Percentiles rank a stretch among this genome's conserved stretches.
Evolutionary conservation across 768 basidiomycete genomes (phyloP).

Genomic region (Auricularia auricula-judae): DNA sequence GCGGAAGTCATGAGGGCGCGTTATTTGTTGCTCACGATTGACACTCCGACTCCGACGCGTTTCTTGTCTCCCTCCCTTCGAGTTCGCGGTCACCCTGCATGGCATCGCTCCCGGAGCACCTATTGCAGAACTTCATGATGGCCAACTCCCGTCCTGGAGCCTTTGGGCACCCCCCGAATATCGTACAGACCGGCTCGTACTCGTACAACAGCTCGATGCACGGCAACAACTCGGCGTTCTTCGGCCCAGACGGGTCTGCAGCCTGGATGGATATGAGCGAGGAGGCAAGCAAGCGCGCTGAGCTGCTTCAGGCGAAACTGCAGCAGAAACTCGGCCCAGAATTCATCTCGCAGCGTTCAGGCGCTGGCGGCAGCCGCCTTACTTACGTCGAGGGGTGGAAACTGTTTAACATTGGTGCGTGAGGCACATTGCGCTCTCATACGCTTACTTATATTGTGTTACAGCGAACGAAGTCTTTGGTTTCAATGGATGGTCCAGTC

Average conservation of each 20-base stretch:
- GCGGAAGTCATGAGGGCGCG: too few relatives aligned
- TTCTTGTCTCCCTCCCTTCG: too few relatives aligned
- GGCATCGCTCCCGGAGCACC: too few relatives aligned
- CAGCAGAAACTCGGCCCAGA: slow-evolving; percentile 89
- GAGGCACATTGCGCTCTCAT: background rate
- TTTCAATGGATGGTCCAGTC: slow-evolving; percentile 88
- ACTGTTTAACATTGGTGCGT: slow-evolving; percentile 64
- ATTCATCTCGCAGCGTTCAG: slow-evolving; percentile 79
- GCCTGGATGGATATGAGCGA: background rate
- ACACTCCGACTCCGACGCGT: too few relatives aligned
- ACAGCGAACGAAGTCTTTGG: slow-evolving; percentile 94
- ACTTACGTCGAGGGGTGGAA: slow-evolving; percentile 98
- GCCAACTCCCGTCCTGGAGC: background rate
- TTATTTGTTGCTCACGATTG: too few relatives aligned
- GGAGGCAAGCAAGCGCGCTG: background rate
- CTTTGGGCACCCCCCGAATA: background rate
- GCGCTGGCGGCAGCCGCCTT: slow-evolving; percentile 76
- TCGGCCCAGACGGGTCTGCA: background rate
- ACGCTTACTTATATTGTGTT: background rate
- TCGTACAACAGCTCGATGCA: background rate
- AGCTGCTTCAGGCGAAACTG: slow-evolving; percentile 61
- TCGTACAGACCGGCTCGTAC: background rate
- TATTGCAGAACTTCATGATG: too few relatives aligned
- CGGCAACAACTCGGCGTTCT: background rate
- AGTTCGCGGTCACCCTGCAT: too few relatives aligned